A percentile compares a stretch with the other conserved stretches of the same genome.
phyloP scores from a whole-genome alignment of 371 early-diverging fungal genomes.

The Syncephalastrum contaminatum region DNA sequence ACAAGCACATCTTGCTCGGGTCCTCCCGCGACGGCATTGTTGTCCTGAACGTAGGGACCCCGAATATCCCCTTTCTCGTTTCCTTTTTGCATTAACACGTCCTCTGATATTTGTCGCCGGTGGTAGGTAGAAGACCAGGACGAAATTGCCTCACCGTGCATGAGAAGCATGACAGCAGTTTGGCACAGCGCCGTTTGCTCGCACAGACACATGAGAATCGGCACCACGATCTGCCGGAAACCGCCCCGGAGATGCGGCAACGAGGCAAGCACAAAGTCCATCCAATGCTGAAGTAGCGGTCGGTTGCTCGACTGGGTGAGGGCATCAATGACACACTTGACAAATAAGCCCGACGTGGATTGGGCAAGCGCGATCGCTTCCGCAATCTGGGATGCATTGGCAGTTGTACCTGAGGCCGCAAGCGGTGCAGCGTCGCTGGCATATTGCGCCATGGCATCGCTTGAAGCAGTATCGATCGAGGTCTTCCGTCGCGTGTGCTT shows the following conservation, averaged over 20 bases:
- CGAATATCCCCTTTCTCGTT: background rate
- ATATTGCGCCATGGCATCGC: slow-evolving; percentile 15
- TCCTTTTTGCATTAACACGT: background rate
- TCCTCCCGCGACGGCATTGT: slow-evolving; percentile 18
- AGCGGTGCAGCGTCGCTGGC: slow-evolving; percentile 7
- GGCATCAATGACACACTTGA: slow-evolving; percentile 64
- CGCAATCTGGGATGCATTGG: slow-evolving; percentile 4
- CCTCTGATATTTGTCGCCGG: background rate
- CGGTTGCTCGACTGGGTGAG: slow-evolving; percentile 59
- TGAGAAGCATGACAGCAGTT: slow-evolving; percentile 26
- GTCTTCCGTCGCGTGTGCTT: slow-evolving; percentile 17
- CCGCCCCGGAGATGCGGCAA: slow-evolving; percentile 62
- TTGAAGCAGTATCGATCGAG: slow-evolving; percentile 18
- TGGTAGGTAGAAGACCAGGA: background rate
- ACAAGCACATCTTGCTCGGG: slow-evolving; percentile 58
- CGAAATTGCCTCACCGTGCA: slow-evolving; percentile 27
- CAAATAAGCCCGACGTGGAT: slow-evolving; percentile 52
- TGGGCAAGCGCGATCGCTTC: slow-evolving; percentile 31
- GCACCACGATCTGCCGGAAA: slow-evolving; percentile 61
- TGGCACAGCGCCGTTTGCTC: slow-evolving; percentile 57
- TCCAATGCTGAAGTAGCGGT: slow-evolving; percentile 72
- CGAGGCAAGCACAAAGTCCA: slow-evolving; percentile 68
- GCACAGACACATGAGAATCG: slow-evolving; percentile 64
- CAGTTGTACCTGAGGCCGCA: background rate
- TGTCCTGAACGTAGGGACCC: slow-evolving; percentile 17